Percentiles rank a stretch among this genome's conserved stretches.
phyloP scores from a whole-genome alignment of 148 eudicot species.

The Rhododendron griersonianum region DNA sequence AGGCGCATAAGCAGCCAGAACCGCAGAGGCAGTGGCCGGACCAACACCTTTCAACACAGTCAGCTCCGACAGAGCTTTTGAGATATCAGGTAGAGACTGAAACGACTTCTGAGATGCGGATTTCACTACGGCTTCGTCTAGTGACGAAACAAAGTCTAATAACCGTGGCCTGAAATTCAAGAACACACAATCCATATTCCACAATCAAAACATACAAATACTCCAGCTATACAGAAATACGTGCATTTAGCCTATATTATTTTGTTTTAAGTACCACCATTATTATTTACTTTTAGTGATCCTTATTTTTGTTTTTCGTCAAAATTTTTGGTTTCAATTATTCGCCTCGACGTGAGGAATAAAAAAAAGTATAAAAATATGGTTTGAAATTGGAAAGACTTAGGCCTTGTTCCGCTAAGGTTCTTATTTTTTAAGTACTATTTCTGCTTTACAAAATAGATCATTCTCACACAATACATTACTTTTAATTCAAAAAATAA shows the following conservation, averaged over 20 bases:
- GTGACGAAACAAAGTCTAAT: conserved; percentile 56
- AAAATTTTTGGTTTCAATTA: not conserved
- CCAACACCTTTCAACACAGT: conserved; percentile 89
- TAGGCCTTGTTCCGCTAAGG: too few relatives aligned
- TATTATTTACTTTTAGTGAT: too few relatives aligned
- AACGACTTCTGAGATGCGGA: conserved; percentile 70
- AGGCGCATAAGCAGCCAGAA: conserved; percentile 76
- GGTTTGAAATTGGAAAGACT: not conserved
- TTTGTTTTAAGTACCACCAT: too few relatives aligned
- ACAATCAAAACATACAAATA: not conserved
- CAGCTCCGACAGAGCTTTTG: conserved; percentile 58
- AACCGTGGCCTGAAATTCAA: conserved; percentile 55
- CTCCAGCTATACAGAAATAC: too few relatives aligned
- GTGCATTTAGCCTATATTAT: too few relatives aligned
- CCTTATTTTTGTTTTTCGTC: not conserved
- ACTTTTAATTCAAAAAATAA: too few relatives aligned
- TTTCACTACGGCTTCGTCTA: conserved; percentile 63
- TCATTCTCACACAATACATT: too few relatives aligned
- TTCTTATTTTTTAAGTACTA: too few relatives aligned
- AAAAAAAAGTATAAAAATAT: too few relatives aligned
- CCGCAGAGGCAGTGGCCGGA: conserved; percentile 92
- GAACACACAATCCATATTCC: not conserved
- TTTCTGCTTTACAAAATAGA: too few relatives aligned
- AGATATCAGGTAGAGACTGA: conserved; percentile 52
- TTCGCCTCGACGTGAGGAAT: not conserved